Base-by-base conservation (phyloP, 257 asterid genomes). In the Nicotiana attenuata region DNA sequence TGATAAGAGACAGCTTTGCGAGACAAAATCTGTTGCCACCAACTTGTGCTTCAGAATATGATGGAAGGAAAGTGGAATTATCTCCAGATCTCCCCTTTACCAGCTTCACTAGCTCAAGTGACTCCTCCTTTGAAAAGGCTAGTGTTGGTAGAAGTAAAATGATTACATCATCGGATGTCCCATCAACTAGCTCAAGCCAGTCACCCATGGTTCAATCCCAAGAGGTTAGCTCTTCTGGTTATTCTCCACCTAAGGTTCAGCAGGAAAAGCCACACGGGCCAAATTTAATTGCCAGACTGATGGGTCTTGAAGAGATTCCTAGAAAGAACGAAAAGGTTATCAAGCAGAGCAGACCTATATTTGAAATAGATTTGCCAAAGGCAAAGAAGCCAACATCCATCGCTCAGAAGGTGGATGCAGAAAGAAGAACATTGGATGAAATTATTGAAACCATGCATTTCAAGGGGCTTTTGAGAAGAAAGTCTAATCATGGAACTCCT, bases 221-320 rank as follows among this genome's bases (percentile, higher is more conserved):
- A 65, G 87, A 86, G 77, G 82, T 83, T 61, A 82, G 83, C 45
- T 76, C 92, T 83, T 86, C 87, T 50, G 86, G 83, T 63, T 83
- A 81, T 76, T 90, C 93, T 56, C 75, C 85, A 0, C 83, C 85
- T 2, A 85, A 64, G 80, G 77, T 85, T 71, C 77, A 55, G 76
- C n/a, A n/a, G 29, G 29, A 28, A 28, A 28, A 28, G 29, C 29
- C 29, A 28, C 29, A 87, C 81, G 89, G 86, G 28, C 77, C 90
- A 5, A 91, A 90, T 86, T 88, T 91, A 65, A 88, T 93, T 33
- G 98, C 97, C 59, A 93, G 85, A 92, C 94, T 93, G 57, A 93
- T 93, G 98, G 98, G 98, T 38, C 69, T 93, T 63, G 97, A 91
- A 61, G 92, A 86, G 77, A 77, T 71, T 60, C 85, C 92, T 13